These are phyloP conservation scores for Colletotrichum sp. DNA, from an alignment of 2,329 filamentous ascomycete species.

Conservation along the genomic window DNA sequence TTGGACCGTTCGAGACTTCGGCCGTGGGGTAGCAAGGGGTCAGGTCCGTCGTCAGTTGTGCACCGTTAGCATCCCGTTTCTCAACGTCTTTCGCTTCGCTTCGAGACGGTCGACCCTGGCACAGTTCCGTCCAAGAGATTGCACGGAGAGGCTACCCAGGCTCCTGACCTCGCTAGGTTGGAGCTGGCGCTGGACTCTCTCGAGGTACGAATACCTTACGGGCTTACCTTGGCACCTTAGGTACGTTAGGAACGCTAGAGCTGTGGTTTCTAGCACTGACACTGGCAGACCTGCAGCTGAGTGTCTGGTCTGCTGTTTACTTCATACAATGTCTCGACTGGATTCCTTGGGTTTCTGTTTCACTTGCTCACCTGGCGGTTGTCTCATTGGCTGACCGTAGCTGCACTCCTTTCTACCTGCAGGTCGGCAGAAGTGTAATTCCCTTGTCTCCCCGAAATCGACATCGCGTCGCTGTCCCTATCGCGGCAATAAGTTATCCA, in stretches of 20 bases:
- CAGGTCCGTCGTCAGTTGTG: not conserved
- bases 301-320: not conserved
- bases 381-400: constrained; percentile 10
- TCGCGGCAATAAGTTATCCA: not conserved
- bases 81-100: not conserved
- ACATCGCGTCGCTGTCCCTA: not conserved
- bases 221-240: too few species aligned
- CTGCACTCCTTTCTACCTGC: constrained; percentile 23
- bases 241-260: not conserved
- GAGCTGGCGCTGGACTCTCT: too few species aligned
- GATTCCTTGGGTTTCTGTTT: constrained; percentile 23
- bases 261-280: not conserved
- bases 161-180: not conserved
- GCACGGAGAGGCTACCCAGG: not conserved
- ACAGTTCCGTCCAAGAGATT: not conserved
- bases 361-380: constrained; percentile 6
- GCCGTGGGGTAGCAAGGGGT: not conserved
- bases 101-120: not conserved
- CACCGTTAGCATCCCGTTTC: not conserved
- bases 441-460: not conserved
- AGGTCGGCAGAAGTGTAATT: constrained; percentile 9
- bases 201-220: too few species aligned
- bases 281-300: not conserved
- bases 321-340: constrained; percentile 1
- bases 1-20: not conserved